Percentiles rank a stretch among this genome's conserved stretches.
Conservation (phyloP, 2,329 filamentous ascomycete genomes). For the Sporothrix pallida region DNA sequence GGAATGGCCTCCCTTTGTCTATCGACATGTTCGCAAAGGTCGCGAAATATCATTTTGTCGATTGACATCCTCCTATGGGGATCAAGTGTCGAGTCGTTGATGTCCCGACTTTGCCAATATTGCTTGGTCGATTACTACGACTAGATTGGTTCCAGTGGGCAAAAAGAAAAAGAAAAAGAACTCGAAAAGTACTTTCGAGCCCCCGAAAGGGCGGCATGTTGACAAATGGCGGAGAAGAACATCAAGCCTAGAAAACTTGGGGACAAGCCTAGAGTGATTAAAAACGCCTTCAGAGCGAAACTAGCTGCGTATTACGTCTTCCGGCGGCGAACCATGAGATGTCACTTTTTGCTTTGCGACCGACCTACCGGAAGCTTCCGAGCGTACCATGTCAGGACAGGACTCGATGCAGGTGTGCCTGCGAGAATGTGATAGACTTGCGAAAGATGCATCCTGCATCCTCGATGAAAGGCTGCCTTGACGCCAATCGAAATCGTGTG, state of each 20-base stretch:
- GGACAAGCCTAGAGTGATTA: neutral
- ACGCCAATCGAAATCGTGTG: neutral
- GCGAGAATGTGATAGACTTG: too few species aligned
- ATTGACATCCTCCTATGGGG: too few species aligned
- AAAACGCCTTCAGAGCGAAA: neutral
- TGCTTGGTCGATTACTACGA: slow-evolving; percentile 15
- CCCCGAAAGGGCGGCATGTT: neutral
- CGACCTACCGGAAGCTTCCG: slow-evolving; percentile 14
- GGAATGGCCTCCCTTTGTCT: too few species aligned
- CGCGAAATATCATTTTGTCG: too few species aligned
- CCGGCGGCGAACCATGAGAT: too few species aligned
- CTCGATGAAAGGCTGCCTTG: neutral
- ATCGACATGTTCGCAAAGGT: too few species aligned
- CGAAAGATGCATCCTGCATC: too few species aligned
- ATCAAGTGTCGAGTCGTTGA: too few species aligned
- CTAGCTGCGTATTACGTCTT: neutral
- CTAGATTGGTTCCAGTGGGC: neutral
- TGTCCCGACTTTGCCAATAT: neutral
- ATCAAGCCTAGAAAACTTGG: neutral
- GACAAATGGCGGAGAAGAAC: neutral
- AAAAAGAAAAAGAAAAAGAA: slow-evolving; percentile 9
- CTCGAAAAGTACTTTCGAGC: neutral
- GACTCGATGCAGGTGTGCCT: neutral
- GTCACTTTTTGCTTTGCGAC: neutral
- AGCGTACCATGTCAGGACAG: neutral